Evolutionary conservation across 2,329 filamentous ascomycete species (phyloP).

Genomic region (Cladosporium austrohemisphaericum): DNA sequence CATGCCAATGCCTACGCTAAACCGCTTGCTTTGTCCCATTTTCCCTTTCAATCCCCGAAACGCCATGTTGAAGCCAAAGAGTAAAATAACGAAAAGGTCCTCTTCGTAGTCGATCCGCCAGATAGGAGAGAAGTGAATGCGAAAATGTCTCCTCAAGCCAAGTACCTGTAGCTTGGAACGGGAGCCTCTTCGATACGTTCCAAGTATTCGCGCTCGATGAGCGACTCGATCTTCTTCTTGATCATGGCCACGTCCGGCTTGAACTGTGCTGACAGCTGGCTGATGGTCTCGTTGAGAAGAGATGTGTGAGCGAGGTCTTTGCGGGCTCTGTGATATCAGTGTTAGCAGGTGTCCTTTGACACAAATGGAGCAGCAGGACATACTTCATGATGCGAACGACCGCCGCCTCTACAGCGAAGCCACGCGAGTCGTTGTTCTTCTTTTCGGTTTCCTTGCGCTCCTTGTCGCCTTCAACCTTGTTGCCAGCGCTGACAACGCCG

Average conservation of each 20-base stretch:
- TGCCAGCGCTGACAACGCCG: constrained; percentile 73
- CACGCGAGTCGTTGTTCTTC: constrained; percentile 69
- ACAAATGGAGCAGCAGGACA: constrained; percentile 33
- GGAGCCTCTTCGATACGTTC: constrained; percentile 67
- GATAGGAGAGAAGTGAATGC: too few relatives aligned
- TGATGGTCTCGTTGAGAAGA: constrained; percentile 67
- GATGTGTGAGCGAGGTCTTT: constrained; percentile 67
- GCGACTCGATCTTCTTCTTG: constrained; percentile 74
- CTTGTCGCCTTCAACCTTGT: constrained; percentile 73
- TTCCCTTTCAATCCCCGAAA: not conserved
- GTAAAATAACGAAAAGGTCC: not conserved
- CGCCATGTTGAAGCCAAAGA: not conserved
- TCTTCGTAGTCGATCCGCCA: not conserved
- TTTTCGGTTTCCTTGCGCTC: constrained; percentile 68
- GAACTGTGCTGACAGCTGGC: constrained; percentile 66
- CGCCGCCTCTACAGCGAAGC: constrained; percentile 69
- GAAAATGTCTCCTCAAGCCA: too few relatives aligned
- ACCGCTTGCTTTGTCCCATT: too few relatives aligned
- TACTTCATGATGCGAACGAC: constrained; percentile 85
- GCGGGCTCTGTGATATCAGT: constrained; percentile 55
- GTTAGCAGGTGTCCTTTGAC: constrained; percentile 31
- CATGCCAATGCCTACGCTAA: too few relatives aligned
- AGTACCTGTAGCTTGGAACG: constrained; percentile 64
- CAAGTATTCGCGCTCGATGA: constrained; percentile 74
- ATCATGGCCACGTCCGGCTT: constrained; percentile 72